Base-by-base conservation (phyloP, 1,284 basidiomycete genomes). In the Cryptococcus deneoformans region DNA sequence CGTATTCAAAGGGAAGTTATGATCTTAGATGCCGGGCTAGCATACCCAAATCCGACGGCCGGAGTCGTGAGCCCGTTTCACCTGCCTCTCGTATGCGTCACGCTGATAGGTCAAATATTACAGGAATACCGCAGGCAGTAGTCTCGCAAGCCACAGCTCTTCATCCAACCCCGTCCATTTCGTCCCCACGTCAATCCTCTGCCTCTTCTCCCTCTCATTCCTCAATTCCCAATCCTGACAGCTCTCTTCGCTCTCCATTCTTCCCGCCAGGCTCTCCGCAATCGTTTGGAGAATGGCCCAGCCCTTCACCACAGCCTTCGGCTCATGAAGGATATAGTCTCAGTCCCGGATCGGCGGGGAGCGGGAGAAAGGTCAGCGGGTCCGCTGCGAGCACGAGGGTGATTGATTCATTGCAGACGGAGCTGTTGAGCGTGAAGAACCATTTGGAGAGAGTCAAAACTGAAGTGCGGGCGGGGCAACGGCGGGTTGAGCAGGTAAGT, bases 331-430 rank as follows among this genome's bases (percentile, higher is more conserved):
- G 3, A 29, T 29, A 29, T 12, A 42, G 40, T 42, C 40, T 5
- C 40, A 42, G 40, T 5, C 16, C 40, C 40, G 16, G 40, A 16
- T 16, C 11, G 12, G 16, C 5, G 12, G 11, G 40, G 40, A 42
- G 40, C 3, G 16, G 16, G 40, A 42, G 16, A 42, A 42, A 29
- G 29, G 29, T 29, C 29, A 29, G 29, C 5, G 29, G 29, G 29
- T 29, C 29, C 3, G 29, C 29, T 3, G 59, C 66, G 2, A 73
- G 67, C 47, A 70, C 72, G 11, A 61, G 61, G 37, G 73, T 77
- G 38, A 76, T 77, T 35, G 72, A 76, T 51, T 62, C 57, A 3
- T 58, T 77, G 16, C 76, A 77, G 53, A 71, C 66, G 12, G 75
- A 77, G 39, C 55, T 76, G 8, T 52, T 69, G 14, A 63, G 66